Percentiles rank a stretch among this genome's conserved stretches.
phyloP scores from a whole-genome alignment of 2,329 filamentous ascomycete species.

The Fusarium sp. region DNA sequence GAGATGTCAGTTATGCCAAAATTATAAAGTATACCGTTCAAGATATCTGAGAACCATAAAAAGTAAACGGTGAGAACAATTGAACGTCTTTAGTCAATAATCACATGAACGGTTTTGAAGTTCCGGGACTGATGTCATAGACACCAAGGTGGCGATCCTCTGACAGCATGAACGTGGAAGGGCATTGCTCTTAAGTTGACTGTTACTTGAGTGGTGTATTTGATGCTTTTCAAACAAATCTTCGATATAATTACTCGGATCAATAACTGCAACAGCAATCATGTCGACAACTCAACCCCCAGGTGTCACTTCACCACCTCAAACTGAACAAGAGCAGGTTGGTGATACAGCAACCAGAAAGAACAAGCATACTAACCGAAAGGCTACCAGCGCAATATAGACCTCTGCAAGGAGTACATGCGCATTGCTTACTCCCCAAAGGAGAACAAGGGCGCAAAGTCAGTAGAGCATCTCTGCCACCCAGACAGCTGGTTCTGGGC shows the following conservation, averaged over 20 bases:
- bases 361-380: not conserved
- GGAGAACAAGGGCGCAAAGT: slow-evolving; percentile 27
- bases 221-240: not conserved
- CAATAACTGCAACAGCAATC: not conserved
- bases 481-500: slow-evolving; percentile 35
- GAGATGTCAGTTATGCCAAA: not conserved
- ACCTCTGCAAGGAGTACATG: slow-evolving; percentile 32
- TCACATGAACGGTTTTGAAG: not conserved
- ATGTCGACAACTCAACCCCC: slow-evolving; percentile 7
- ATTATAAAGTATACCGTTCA: not conserved
- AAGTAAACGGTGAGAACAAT: not conserved
- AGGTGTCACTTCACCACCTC: slow-evolving; percentile 4
- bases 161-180: slow-evolving; percentile 9
- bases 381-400: slow-evolving; percentile 9
- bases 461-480: slow-evolving; percentile 28
- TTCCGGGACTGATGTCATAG: slow-evolving; percentile 16
- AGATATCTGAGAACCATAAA: not conserved
- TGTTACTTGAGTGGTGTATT: not conserved
- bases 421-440: slow-evolving; percentile 29
- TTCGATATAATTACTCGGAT: not conserved
- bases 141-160: slow-evolving; percentile 12
- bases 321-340: slow-evolving; percentile 23
- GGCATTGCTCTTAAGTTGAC: not conserved
- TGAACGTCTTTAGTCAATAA: not conserved
- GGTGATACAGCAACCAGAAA: not conserved